Evolutionary conservation across 179 eudicot genomes (phyloP), one percentile per base, ranked within the genome.

Genomic region (Corrigiola litoralis): DNA sequence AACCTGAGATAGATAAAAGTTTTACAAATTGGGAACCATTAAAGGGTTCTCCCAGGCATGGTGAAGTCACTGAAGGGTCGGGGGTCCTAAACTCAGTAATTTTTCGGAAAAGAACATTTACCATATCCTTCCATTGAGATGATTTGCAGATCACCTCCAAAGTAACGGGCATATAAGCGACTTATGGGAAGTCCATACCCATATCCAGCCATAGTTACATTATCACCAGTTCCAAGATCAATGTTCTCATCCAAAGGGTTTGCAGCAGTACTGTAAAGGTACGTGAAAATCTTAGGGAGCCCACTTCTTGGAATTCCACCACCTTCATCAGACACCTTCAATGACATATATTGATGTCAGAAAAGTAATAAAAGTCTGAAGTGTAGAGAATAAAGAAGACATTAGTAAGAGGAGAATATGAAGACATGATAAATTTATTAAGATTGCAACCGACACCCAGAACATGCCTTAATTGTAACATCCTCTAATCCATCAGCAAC

Each of bases 41-140:
- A n/a, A n/a, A n/a, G n/a, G n/a, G n/a, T n/a, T n/a, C n/a, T n/a
- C n/a, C n/a, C n/a, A n/a, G n/a, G n/a, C n/a, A n/a, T n/a, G n/a
- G n/a, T n/a, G n/a, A n/a, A n/a, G n/a, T n/a, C n/a, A n/a, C n/a
- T n/a, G n/a, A n/a, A n/a, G n/a, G n/a, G n/a, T n/a, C n/a, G n/a
- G n/a, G n/a, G n/a, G n/a, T n/a, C n/a, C n/a, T n/a, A n/a, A n/a
- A n/a, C n/a, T n/a, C n/a, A n/a, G n/a, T n/a, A 52, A 61, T 36
- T 17, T 21, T 8, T 31, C 20, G 40, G 18, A 54, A 37, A 63
- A 61, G 10, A 54, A 21, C 18, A 29, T 78, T 61, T 79, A 88
- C 96, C 99, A 75, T 94, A 91, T 79, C 99, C 99, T 78, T 94
- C 99, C 97, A 94, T 94, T 17, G 99, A 94, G 68, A 88, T 88